phyloP scores from a whole-genome alignment of 768 basidiomycete species.

The Sarcodon sp. region DNA sequence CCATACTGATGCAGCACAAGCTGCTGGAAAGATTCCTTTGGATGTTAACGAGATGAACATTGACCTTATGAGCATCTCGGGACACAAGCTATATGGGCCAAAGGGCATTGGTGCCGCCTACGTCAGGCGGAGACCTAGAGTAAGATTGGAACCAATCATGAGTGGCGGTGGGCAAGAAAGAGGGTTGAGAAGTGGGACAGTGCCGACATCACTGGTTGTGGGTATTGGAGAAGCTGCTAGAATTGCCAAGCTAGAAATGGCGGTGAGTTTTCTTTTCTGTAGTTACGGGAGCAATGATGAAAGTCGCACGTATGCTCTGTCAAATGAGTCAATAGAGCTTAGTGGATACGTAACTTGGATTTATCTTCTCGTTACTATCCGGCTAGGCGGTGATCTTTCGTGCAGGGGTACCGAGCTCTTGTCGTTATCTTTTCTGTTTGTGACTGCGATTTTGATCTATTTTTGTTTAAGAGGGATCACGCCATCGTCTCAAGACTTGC shows the following conservation, averaged over 20 bases:
- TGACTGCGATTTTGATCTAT: conserved; percentile 15
- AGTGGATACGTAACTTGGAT: conserved; percentile 22
- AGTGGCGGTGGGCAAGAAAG: conserved; percentile 97
- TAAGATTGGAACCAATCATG: conserved; percentile 88
- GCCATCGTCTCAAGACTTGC: conserved; percentile 60
- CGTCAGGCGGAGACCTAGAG: conserved; percentile 84
- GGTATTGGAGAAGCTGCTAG: conserved; percentile 93
- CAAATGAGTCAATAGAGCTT: conserved; percentile 12
- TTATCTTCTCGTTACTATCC: conserved; percentile 20
- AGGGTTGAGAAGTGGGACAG: conserved; percentile 88
- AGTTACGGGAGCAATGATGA: conserved; percentile 16
- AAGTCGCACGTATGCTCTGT: conserved; percentile 11
- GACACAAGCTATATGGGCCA: conserved; percentile 96
- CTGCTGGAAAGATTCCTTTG: conserved; percentile 79
- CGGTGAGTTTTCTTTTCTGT: conserved; percentile 41
- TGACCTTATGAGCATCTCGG: conserved; percentile 92
- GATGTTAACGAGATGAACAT: conserved; percentile 94
- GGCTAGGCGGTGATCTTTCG: conserved; percentile 50
- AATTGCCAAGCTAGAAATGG: conserved; percentile 87
- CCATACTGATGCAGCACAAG: conserved; percentile 98
- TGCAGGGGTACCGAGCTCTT: conserved; percentile 93
- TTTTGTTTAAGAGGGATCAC: conserved; percentile 56
- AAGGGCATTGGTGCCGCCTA: conserved; percentile 95
- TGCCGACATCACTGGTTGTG: conserved; percentile 78
- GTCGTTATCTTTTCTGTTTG: not conserved